Evolutionary conservation across 2,329 filamentous ascomycete species (phyloP), one percentile per base, ranked within the genome.

Genomic region (Tolypocladium pustulatum): DNA sequence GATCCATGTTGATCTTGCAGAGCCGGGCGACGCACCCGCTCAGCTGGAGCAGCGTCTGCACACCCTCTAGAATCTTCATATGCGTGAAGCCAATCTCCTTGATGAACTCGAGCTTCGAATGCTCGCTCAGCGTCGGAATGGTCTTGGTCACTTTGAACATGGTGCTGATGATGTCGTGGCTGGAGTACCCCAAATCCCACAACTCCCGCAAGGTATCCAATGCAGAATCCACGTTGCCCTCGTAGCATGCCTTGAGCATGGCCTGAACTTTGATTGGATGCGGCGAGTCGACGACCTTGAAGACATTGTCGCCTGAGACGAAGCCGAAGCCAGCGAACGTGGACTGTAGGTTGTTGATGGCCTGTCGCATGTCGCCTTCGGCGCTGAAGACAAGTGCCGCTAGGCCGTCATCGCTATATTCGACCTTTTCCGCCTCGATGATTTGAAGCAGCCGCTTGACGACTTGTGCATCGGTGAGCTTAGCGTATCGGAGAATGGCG

Each of bases 61-160:
- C 90, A 36, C 94, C 94, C 71, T 99, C 94, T n/a, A 99, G 78
- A 58, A 99, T 93, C 72, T 95, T 92, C 94, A 99, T 99, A 71
- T 99, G 94, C 2, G 94, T 96, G 74, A 97, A 97, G 57, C 94
- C 94, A 73, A 99, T 99, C 76, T 97, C 94, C 76, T 91, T 93
- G 76, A 97, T 96, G 67, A 97, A 99, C 71, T 97, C 93, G 61
- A 99, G 79, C 77, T 97, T 97, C 20, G 91, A 86, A 73, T 97
- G 91, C 75, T 99, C 94, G 65, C 91, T 94, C 59, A 99, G 77
- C 1, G 88, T 91, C 2, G 90, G 89, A 60, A 97, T 91, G 1
- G 91, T 95, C 79, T 97, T 99, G 53, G 94, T 97, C 61, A 99
- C 94, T 69, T 88, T 87, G 80, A 99, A 97, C 94, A 99, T 99